Percentiles rank a stretch among this genome's conserved stretches.
Conservation (phyloP, 768 basidiomycete genomes). For the Naganishia kalamii region DNA sequence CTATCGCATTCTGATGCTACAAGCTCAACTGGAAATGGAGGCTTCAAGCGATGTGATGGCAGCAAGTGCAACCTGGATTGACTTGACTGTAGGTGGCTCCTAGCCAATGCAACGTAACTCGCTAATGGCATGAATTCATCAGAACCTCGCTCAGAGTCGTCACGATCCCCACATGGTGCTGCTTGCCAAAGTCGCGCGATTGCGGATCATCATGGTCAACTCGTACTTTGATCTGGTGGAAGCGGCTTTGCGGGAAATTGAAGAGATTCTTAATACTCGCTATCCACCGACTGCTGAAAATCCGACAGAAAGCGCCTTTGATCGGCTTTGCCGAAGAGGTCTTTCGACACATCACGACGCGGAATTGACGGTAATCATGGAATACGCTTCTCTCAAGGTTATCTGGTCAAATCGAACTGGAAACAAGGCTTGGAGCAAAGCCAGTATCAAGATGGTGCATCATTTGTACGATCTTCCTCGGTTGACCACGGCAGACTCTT, state of each 20-base stretch:
- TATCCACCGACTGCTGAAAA: not conserved
- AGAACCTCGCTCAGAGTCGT: conserved; percentile 4
- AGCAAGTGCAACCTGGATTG: conserved; percentile 9
- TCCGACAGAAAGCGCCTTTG: not conserved
- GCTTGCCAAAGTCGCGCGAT: conserved; percentile 6
- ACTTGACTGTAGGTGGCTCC: conserved; percentile 4
- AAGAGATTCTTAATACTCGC: not conserved
- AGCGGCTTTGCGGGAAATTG: not conserved
- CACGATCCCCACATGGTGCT: conserved; percentile 16
- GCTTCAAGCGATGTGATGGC: conserved; percentile 13
- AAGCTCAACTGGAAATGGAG: conserved; percentile 19
- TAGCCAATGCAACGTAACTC: not conserved
- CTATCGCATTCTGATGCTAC: conserved; percentile 10
- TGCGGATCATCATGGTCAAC: conserved; percentile 20
- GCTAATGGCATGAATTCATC: not conserved
- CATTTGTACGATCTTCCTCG: conserved; percentile 3
- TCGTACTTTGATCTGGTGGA: conserved; percentile 20
- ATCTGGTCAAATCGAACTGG: conserved; percentile 9
- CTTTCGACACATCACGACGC: not conserved
- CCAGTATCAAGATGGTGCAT: conserved; percentile 14
- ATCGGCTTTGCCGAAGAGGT: not conserved
- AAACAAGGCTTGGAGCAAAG: conserved; percentile 3
- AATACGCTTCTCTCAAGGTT: conserved; percentile 3
- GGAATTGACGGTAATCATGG: conserved; percentile 11
- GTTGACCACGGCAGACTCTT: not conserved